A percentile compares a stretch with the other conserved stretches of the same genome.
Evolutionary conservation across 1,284 basidiomycete genomes (phyloP).

Genomic region (Kwoniella shivajii): DNA sequence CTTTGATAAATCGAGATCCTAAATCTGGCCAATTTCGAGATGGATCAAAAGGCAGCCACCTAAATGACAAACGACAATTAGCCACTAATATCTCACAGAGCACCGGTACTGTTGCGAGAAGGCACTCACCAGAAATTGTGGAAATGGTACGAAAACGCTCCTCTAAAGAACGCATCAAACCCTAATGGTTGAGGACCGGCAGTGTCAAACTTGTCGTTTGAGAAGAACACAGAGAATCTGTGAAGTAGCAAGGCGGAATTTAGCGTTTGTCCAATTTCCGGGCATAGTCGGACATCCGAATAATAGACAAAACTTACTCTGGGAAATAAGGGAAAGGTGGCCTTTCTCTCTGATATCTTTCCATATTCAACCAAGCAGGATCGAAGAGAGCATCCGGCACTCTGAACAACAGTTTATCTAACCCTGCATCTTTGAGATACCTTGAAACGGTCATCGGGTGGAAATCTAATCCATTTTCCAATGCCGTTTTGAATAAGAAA

Average conservation of each 20-base stretch:
- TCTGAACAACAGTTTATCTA: constrained; percentile 71
- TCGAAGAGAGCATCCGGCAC: constrained; percentile 84
- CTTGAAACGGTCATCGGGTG: constrained; percentile 81
- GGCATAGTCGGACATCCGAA: neutral
- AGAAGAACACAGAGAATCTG: constrained; percentile 78
- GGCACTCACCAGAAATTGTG: constrained; percentile 72
- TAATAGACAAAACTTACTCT: constrained; percentile 59
- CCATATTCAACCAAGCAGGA: constrained; percentile 81
- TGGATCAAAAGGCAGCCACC: constrained; percentile 92
- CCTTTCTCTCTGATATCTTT: constrained; percentile 75
- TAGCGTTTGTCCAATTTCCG: neutral
- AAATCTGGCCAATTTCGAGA: constrained; percentile 88
- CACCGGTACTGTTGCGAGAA: too few species aligned
- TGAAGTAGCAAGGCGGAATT: neutral
- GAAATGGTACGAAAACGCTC: constrained; percentile 83
- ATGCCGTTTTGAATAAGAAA: constrained; percentile 80
- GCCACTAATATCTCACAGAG: too few species aligned
- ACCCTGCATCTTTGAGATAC: constrained; percentile 74
- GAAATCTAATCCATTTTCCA: constrained; percentile 81
- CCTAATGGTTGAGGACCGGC: constrained; percentile 75
- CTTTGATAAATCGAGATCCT: constrained; percentile 72
- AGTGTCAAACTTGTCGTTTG: constrained; percentile 67
- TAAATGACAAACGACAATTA: constrained; percentile 73
- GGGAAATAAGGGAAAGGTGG: constrained; percentile 83
- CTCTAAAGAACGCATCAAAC: constrained; percentile 82